Percentiles rank a stretch among this genome's conserved stretches.
Evolutionary conservation across 2,329 filamentous ascomycete species (phyloP).

Genomic region (Aspergillus fructus): DNA sequence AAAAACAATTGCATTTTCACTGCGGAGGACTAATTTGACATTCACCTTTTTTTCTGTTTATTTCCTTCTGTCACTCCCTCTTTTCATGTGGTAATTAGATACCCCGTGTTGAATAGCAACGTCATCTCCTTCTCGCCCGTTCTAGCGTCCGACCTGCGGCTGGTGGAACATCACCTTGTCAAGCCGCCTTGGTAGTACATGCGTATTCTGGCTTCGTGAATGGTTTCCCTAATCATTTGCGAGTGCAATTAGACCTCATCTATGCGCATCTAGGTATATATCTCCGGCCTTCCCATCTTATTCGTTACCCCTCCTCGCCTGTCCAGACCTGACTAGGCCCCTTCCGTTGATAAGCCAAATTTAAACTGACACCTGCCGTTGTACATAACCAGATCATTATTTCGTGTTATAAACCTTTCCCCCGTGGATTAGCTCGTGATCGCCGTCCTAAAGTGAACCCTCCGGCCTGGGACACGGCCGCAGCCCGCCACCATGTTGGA

Average conservation of each 20-base stretch:
- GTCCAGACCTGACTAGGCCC: not conserved
- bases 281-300: not conserved
- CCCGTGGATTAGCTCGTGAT: constrained; percentile 1
- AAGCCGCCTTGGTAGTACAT: constrained; percentile 26
- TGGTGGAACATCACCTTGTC: constrained; percentile 7
- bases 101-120: not conserved
- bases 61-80: not conserved
- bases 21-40: constrained; percentile 8
- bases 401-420: not conserved
- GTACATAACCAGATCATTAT: constrained; percentile 7
- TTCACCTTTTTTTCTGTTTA: constrained; percentile 7
- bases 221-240: constrained; percentile 24
- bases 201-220: constrained; percentile 24
- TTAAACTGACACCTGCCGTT: constrained; percentile 10
- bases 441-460: constrained; percentile 5
- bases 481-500: constrained; percentile 77
- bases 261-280: constrained; percentile 17
- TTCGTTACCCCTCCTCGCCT: constrained; percentile 5
- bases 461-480: constrained; percentile 74
- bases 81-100: not conserved
- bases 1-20: constrained; percentile 10
- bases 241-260: constrained; percentile 24
- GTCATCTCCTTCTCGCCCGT: not conserved
- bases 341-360: not conserved
- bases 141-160: constrained; percentile 5